Conservation (phyloP, 768 basidiomycete species). For the Rhizopogon salebrosus region DNA sequence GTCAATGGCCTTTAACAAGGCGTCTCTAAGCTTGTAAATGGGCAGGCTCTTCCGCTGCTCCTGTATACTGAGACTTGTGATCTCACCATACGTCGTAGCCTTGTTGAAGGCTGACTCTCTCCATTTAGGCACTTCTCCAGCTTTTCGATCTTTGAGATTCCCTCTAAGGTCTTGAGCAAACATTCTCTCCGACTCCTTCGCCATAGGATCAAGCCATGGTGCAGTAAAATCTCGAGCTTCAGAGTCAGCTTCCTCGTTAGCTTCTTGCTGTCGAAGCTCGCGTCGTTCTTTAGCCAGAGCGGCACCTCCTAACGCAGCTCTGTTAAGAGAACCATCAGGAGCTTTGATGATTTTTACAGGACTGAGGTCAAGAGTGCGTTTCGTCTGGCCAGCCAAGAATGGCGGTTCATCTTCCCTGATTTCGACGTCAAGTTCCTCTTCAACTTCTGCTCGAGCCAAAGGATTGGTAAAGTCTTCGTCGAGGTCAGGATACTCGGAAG, state of each 20-base stretch:
- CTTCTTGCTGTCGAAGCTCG: slow-evolving; percentile 91
- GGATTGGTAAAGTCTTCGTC: slow-evolving; percentile 82
- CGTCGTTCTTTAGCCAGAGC: slow-evolving; percentile 92
- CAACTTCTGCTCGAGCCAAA: slow-evolving; percentile 76
- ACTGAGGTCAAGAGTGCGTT: slow-evolving; percentile 89
- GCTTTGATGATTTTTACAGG: slow-evolving; percentile 99
- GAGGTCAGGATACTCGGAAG: slow-evolving; percentile 91
- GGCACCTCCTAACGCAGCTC: slow-evolving; percentile 92
- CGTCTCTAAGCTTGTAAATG: slow-evolving; percentile 91
- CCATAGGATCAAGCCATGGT: slow-evolving; percentile 99
- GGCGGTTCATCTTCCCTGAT: slow-evolving; percentile 95
- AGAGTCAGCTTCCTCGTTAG: slow-evolving; percentile 89
- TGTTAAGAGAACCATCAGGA: slow-evolving; percentile 93
- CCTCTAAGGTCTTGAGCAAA: slow-evolving; percentile 93
- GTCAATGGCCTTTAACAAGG: slow-evolving; percentile 82
- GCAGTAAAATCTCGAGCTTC: slow-evolving; percentile 92
- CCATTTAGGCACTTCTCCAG: slow-evolving; percentile 84
- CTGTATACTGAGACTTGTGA: slow-evolving; percentile 84
- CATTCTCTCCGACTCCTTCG: slow-evolving; percentile 74
- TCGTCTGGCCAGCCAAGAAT: slow-evolving; percentile 94
- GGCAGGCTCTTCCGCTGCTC: slow-evolving; percentile 90
- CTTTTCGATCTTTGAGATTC: slow-evolving; percentile 75
- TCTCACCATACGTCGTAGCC: slow-evolving; percentile 92
- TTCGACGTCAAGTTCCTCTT: slow-evolving; percentile 97
- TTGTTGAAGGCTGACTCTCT: slow-evolving; percentile 91